These are phyloP conservation scores for Amanita subjunquillea DNA, from an alignment of 768 basidiomycete genomes.

Conservation along the genomic window DNA sequence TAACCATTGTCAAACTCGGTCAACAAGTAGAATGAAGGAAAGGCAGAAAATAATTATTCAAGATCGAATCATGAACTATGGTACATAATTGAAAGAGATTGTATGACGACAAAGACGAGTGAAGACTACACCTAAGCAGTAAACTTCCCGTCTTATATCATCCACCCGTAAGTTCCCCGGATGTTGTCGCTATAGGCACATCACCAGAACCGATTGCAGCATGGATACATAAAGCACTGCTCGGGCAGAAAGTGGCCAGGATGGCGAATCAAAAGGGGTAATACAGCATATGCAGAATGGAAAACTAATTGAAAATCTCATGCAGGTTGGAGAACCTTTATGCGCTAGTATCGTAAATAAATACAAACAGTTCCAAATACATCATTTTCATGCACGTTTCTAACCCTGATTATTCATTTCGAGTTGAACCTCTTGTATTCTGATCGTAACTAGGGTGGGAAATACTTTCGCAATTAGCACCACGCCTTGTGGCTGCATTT, in stretches of 20 bases:
- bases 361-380: too few relatives aligned
- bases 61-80: slow-evolving; percentile 15
- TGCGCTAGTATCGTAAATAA: too few relatives aligned
- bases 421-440: too few relatives aligned
- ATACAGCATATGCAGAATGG: neutral
- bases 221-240: slow-evolving; percentile 49
- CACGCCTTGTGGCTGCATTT: too few relatives aligned
- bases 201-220: slow-evolving; percentile 77
- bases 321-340: neutral
- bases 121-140: slow-evolving; percentile 23
- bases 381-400: too few relatives aligned
- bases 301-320: neutral
- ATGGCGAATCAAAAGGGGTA: neutral
- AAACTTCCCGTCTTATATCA: slow-evolving; percentile 25
- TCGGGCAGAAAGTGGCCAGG: slow-evolving; percentile 70
- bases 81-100: slow-evolving; percentile 10
- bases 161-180: slow-evolving; percentile 40
- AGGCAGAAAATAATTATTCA: neutral
- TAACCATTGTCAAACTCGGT: neutral
- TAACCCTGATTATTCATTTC: too few relatives aligned
- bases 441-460: too few relatives aligned
- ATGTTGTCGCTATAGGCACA: slow-evolving; percentile 48
- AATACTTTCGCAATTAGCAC: too few relatives aligned
- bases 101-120: slow-evolving; percentile 16
- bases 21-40: neutral